Evolutionary conservation across 495 filamentous ascomycete species (phyloP).

Genomic region (Glutinoglossum americanum): DNA sequence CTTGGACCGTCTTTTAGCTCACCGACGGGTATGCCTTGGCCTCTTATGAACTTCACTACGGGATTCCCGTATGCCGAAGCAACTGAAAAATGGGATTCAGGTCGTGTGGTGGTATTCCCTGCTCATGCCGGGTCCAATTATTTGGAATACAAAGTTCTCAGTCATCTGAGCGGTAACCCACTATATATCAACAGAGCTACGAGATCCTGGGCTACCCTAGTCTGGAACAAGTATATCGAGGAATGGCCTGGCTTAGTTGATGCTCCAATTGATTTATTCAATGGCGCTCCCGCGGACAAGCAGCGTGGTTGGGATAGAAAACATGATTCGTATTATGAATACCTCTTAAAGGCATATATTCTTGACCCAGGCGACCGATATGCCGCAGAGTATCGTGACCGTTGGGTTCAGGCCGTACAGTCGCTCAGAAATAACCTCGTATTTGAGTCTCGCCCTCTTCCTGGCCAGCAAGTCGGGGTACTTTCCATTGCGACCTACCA

Average conservation of each 20-base stretch:
- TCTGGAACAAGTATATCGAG: constrained; percentile 12
- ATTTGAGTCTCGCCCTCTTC: constrained; percentile 45
- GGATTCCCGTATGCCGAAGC: constrained; percentile 7
- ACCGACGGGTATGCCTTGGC: constrained; percentile 15
- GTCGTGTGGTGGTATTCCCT: constrained; percentile 10
- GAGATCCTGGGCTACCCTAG: constrained; percentile 14
- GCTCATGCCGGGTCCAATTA: constrained; percentile 13
- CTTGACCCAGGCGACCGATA: constrained; percentile 47
- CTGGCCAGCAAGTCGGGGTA: constrained; percentile 44
- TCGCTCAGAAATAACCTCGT: constrained; percentile 51
- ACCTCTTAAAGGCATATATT: constrained; percentile 83
- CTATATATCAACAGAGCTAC: constrained; percentile 12
- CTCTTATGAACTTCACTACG: constrained; percentile 14
- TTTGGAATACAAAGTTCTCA: constrained; percentile 13
- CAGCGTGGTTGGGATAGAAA: constrained; percentile 57
- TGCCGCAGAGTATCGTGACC: constrained; percentile 32
- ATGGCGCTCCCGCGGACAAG: constrained; percentile 7
- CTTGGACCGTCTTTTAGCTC: constrained; percentile 15
- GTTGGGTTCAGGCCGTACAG: constrained; percentile 60
- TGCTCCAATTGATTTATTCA: constrained; percentile 13
- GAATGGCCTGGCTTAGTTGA: constrained; percentile 11
- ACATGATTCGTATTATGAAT: constrained; percentile 52
- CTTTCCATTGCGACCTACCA: constrained; percentile 36
- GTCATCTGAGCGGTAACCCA: constrained; percentile 10
- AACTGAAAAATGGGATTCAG: constrained; percentile 3